Evolutionary conservation across 257 asterid genomes (phyloP).

Genomic region (Solanum peruvianum): DNA sequence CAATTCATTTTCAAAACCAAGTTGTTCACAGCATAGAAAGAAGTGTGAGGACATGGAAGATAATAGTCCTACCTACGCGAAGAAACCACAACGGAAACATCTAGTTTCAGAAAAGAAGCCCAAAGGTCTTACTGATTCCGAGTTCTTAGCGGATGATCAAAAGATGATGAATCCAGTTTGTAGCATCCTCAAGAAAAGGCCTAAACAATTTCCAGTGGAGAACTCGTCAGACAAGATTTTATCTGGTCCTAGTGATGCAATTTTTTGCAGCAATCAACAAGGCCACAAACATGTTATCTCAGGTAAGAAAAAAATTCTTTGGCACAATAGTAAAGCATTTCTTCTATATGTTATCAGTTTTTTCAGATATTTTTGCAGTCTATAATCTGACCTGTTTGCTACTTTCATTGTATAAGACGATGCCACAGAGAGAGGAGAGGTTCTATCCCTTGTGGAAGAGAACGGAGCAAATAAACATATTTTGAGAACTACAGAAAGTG

Average conservation of each 20-base stretch:
- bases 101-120: conserved; percentile 14
- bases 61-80: conserved; percentile 6
- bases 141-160: conserved; percentile 12
- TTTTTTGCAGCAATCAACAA: conserved; percentile 5
- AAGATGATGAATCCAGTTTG: conserved; percentile 11
- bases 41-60: conserved; percentile 6
- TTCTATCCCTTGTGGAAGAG: conserved; percentile 5
- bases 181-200: conserved; percentile 23
- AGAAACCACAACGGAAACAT: conserved; percentile 14
- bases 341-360: conserved; percentile 5
- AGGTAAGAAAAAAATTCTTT: conserved; percentile 17
- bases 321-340: conserved; percentile 4
- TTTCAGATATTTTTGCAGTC: neutral
- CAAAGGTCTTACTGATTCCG: conserved; percentile 7
- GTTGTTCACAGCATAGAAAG: conserved; percentile 12
- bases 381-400: conserved; percentile 6
- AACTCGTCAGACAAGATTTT: conserved; percentile 8
- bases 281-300: conserved; percentile 27
- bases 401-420: conserved; percentile 1
- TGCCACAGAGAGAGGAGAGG: conserved; percentile 1
- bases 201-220: conserved; percentile 1
- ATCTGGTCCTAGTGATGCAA: conserved; percentile 11
- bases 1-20: conserved; percentile 6
- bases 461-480: conserved; percentile 13
- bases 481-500: conserved; percentile 9